phyloP scores from a whole-genome alignment of 2,329 filamentous ascomycete species.

The Tolypocladium tropicale region DNA sequence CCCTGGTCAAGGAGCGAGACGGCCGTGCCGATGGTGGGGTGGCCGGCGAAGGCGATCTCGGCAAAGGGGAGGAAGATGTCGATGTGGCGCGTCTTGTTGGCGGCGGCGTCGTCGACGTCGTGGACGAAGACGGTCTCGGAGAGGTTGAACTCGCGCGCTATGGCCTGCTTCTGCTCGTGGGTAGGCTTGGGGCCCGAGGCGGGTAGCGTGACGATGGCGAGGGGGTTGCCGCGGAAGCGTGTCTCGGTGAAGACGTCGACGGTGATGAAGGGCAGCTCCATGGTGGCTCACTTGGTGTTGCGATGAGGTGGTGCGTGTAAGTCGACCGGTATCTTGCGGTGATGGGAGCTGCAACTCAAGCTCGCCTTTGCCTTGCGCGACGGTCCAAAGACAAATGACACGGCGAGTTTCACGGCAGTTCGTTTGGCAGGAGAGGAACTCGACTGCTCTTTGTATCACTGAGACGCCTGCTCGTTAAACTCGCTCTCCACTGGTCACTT shows the following conservation, averaged over 20 bases:
- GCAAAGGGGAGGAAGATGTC: conserved; percentile 47
- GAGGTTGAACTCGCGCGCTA: conserved; percentile 54
- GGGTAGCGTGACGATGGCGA: conserved; percentile 48
- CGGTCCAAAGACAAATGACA: not conserved
- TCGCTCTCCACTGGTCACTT: not conserved
- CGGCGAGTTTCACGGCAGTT: not conserved
- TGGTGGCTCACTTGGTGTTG: conserved; percentile 6
- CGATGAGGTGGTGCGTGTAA: not conserved
- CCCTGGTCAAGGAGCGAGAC: conserved; percentile 32
- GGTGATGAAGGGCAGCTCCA: conserved; percentile 38
- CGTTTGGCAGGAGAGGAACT: no score
- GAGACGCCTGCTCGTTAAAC: no score
- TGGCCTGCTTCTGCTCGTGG: conserved; percentile 43
- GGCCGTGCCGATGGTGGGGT: conserved; percentile 49
- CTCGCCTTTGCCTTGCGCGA: no score
- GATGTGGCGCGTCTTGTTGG: conserved; percentile 27
- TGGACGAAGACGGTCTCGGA: conserved; percentile 56
- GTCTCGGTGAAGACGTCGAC: conserved; percentile 48
- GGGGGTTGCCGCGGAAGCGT: conserved; percentile 46
- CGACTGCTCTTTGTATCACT: no score
- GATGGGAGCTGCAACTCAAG: no score
- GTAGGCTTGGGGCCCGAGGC: conserved; percentile 26
- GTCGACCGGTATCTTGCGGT: no score
- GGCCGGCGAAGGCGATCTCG: conserved; percentile 53
- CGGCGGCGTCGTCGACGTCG: conserved; percentile 22